These are phyloP conservation scores for Hymenoscyphus fraxineus DNA, from an alignment of 2,329 filamentous ascomycete species.

Conservation along the genomic window DNA sequence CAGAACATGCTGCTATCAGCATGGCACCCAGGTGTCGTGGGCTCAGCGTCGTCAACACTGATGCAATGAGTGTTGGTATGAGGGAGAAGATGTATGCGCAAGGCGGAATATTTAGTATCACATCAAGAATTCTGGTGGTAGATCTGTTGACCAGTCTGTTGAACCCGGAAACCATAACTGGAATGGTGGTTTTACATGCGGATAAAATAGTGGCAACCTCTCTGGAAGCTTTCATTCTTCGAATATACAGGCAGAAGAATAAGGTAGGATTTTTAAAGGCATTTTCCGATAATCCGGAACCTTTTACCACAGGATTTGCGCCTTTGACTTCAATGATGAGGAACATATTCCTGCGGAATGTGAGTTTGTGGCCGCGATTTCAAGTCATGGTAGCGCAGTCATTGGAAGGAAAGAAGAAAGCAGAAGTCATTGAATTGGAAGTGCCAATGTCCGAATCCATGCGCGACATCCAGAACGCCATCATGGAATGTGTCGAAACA, in stretches of 20 bases:
- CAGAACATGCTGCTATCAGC: conserved; percentile 91
- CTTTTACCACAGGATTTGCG: conserved; percentile 82
- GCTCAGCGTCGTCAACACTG: conserved; percentile 88
- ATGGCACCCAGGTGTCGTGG: conserved; percentile 77
- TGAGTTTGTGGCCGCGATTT: conserved; percentile 88
- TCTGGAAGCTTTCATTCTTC: conserved; percentile 88
- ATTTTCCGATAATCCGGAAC: conserved; percentile 89
- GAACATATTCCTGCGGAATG: conserved; percentile 85
- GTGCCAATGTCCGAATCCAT: conserved; percentile 94
- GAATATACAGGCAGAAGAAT: conserved; percentile 92
- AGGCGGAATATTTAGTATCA: conserved; percentile 93
- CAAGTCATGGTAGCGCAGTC: conserved; percentile 86
- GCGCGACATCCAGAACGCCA: conserved; percentile 87
- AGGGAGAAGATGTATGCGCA: conserved; percentile 88
- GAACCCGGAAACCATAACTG: conserved; percentile 79
- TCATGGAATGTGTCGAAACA: conserved; percentile 93
- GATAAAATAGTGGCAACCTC: conserved; percentile 84
- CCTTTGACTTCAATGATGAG: conserved; percentile 87
- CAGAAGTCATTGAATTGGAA: conserved; percentile 95
- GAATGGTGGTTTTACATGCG: conserved; percentile 81
- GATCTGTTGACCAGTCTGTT: conserved; percentile 84
- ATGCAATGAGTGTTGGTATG: conserved; percentile 79
- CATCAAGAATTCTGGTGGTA: conserved; percentile 89
- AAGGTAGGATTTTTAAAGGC: conserved; percentile 92
- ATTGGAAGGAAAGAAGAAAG: conserved; percentile 85